Evolutionary conservation across 1,139 yeast species (phyloP).

Genomic region (Sporopachydermia cereana): DNA sequence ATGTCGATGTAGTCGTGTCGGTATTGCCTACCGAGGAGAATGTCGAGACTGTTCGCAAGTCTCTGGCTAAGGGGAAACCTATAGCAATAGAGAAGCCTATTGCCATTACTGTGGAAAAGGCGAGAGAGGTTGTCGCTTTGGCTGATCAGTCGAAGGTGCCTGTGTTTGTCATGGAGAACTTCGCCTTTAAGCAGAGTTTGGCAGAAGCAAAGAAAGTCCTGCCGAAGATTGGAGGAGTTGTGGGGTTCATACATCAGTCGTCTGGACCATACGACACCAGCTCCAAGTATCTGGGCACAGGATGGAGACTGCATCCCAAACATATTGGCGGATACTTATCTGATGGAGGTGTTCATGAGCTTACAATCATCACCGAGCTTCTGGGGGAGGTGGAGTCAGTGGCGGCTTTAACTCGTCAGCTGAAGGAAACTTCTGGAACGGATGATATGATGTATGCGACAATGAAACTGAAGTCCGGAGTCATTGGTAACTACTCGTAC

Average conservation of each 20-base stretch:
- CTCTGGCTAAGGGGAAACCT: slow-evolving; percentile 63
- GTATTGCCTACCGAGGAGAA: slow-evolving; percentile 78
- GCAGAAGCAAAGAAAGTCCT: slow-evolving; percentile 40
- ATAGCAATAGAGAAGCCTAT: slow-evolving; percentile 81
- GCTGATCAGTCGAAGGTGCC: slow-evolving; percentile 51
- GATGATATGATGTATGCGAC: slow-evolving; percentile 73
- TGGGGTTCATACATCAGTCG: slow-evolving; percentile 66
- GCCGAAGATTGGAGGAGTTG: slow-evolving; percentile 62
- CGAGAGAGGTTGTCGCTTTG: slow-evolving; percentile 60
- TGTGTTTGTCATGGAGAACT: slow-evolving; percentile 71
- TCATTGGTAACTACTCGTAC: slow-evolving; percentile 79
- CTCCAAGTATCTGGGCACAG: slow-evolving; percentile 54
- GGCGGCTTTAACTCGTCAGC: slow-evolving; percentile 64
- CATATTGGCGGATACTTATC: slow-evolving; percentile 86
- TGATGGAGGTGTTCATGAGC: slow-evolving; percentile 94
- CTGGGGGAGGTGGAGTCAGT: slow-evolving; percentile 62
- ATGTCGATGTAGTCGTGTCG: slow-evolving; percentile 69
- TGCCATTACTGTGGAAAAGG: slow-evolving; percentile 74
- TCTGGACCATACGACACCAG: slow-evolving; percentile 66
- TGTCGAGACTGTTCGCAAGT: slow-evolving; percentile 49
- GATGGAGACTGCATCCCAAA: slow-evolving; percentile 80
- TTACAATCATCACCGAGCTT: slow-evolving; percentile 75
- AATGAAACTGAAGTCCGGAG: slow-evolving; percentile 47
- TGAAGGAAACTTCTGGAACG: slow-evolving; percentile 63
- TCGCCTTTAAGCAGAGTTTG: slow-evolving; percentile 58